Evolutionary conservation across 306 rosid genomes (phyloP), one percentile per base, ranked within the genome.

Genomic region (Geum urbanum): DNA sequence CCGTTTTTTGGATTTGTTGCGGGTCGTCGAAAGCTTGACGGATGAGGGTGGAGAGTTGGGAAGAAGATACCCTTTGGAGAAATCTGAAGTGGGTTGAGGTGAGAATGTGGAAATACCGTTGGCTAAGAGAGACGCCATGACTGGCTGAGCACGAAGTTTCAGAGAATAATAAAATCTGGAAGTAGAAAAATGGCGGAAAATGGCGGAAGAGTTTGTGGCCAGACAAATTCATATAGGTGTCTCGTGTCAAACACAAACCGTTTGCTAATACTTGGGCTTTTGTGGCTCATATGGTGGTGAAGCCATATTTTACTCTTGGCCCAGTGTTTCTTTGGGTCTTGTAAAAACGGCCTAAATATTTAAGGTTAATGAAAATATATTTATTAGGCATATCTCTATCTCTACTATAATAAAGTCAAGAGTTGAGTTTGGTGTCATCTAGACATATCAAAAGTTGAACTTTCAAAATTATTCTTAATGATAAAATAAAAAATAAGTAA

Each of bases 81-180:
- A 19, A 54, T 89, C 89, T 32, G 63, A 54, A 27, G 72, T 63
- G 53, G 88, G 80, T 53, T 87, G 85, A 6, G 86, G 85, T 60
- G 84, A 83, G 66, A 92, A 84, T 52, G 80, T 63, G 0, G 90
- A 81, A 64, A 91, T 80, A 13, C 89, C 85, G 85, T 84, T 81
- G 11, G 92, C 79, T 1, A 92, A 63, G 41, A 89, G 84, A 63
- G 96, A 86, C 41, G 95, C 84, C 97, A 92, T 92, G 81, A 79
- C 59, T 79, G 84, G 19, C 55, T 27, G 32, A 27, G 71, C 51
- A 47, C 75, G 5, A 10, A 51, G 1, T 10, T 13, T 49, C 46
- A 37, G 27, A 50, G 5, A 35, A n/a, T 37, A 14, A 5, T 5
- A 19, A 50, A 19, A 50, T 2, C 0, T 15, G 22, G 8, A 1